These are phyloP conservation scores for Xylariales sp. DNA, from an alignment of 2,329 filamentous ascomycete genomes.

Conservation along the genomic window DNA sequence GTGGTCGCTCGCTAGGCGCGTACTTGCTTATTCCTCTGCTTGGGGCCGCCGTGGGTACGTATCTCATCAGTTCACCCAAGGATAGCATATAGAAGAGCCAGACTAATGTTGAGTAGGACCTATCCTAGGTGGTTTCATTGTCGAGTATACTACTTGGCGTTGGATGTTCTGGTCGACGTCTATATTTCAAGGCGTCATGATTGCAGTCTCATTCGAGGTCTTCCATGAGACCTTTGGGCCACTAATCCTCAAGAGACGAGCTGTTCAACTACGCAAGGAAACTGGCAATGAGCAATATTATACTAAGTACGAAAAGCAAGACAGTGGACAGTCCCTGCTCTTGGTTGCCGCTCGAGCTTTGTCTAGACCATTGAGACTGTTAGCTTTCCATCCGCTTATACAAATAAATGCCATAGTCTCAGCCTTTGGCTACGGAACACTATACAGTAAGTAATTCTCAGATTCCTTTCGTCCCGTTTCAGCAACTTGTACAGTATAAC, in stretches of 20 bases:
- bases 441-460: conserved; percentile 58
- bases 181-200: conserved; percentile 55
- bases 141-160: conserved; percentile 53
- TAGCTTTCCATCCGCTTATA: conserved; percentile 70
- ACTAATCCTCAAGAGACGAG: conserved; percentile 51
- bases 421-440: conserved; percentile 69
- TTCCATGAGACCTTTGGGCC: conserved; percentile 56
- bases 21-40: conserved; percentile 56
- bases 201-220: conserved; percentile 48
- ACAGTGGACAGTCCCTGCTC: conserved; percentile 47
- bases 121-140: conserved; percentile 54
- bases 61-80: neutral
- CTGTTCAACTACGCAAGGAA: conserved; percentile 49
- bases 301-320: conserved; percentile 53
- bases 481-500: no score
- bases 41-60: conserved; percentile 53
- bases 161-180: conserved; percentile 61
- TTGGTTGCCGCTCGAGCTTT: conserved; percentile 53
- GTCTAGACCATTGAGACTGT: conserved; percentile 65
- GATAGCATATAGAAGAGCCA: no score
- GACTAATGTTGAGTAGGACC: conserved; percentile 39
- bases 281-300: conserved; percentile 50
- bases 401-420: conserved; percentile 66
- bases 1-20: conserved; percentile 55
- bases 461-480: no score